A percentile compares a stretch with the other conserved stretches of the same genome.
Conservation (phyloP, 1,284 basidiomycete species). For the Pholiota adiposa region DNA sequence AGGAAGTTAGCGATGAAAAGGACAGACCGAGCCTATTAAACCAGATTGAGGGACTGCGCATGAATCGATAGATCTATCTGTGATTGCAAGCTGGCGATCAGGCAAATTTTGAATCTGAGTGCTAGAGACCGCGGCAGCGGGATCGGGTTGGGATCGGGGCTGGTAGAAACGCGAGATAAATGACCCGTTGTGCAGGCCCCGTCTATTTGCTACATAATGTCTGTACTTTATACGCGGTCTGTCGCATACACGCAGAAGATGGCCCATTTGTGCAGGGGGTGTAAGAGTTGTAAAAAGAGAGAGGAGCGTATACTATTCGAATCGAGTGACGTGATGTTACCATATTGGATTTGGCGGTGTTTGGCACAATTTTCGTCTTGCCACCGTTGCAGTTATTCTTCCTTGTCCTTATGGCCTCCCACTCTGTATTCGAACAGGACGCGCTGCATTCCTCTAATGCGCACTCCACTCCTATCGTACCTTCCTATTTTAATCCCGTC, state of each 20-base stretch:
- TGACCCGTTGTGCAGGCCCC: not conserved
- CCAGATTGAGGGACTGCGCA: not conserved
- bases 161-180: not conserved
- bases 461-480: slow-evolving; percentile 24
- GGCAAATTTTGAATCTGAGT: slow-evolving; percentile 4
- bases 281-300: too few relatives aligned
- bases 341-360: slow-evolving; percentile 34
- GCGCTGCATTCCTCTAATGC: slow-evolving; percentile 36
- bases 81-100: not conserved
- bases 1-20: not conserved
- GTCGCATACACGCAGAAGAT: not conserved
- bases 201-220: not conserved
- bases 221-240: not conserved
- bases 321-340: slow-evolving; percentile 11
- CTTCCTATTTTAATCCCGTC: slow-evolving; percentile 34
- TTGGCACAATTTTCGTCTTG: slow-evolving; percentile 43
- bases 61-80: not conserved
- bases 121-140: slow-evolving; percentile 1
- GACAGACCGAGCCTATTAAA: not conserved
- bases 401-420: slow-evolving; percentile 46
- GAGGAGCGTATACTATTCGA: too few relatives aligned
- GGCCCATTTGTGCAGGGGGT: not conserved
- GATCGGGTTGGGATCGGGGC: not conserved
- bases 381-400: slow-evolving; percentile 26
- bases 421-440: slow-evolving; percentile 40